These are phyloP conservation scores for Wickerhamiella qilinensis DNA, from an alignment of 805 yeast species.

Conservation along the genomic window DNA sequence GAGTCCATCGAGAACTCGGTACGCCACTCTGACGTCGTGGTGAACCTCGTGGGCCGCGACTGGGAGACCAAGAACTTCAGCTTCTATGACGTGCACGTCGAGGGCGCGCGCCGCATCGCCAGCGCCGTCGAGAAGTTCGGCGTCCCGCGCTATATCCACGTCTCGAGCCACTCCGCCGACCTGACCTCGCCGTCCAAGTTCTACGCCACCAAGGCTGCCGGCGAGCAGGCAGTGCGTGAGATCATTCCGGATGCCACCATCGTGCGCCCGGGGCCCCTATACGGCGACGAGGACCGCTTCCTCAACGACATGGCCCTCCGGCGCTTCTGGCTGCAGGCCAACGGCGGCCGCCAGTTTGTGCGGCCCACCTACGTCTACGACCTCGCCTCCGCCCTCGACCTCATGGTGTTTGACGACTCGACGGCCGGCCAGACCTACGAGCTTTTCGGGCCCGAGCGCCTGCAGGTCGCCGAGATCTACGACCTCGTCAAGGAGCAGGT, in stretches of 20 bases:
- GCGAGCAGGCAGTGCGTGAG: slow-evolving; percentile 55
- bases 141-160: slow-evolving; percentile 62
- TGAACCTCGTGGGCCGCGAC: slow-evolving; percentile 64
- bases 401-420: slow-evolving; percentile 65
- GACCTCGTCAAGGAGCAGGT: slow-evolving; percentile 53
- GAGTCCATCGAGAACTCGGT: slow-evolving; percentile 62
- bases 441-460: slow-evolving; percentile 54
- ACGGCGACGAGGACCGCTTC: slow-evolving; percentile 56
- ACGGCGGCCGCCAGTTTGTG: slow-evolving; percentile 43
- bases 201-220: slow-evolving; percentile 64
- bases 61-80: slow-evolving; percentile 62
- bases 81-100: slow-evolving; percentile 73
- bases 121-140: slow-evolving; percentile 52
- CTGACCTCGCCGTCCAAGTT: slow-evolving; percentile 51
- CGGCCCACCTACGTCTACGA: slow-evolving; percentile 65
- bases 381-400: slow-evolving; percentile 64
- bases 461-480: slow-evolving; percentile 46
- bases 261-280: slow-evolving; percentile 73
- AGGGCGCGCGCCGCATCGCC: slow-evolving; percentile 61
- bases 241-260: slow-evolving; percentile 62
- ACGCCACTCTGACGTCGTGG: slow-evolving; percentile 67
- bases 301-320: slow-evolving; percentile 42
- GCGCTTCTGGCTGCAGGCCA: slow-evolving; percentile 47
- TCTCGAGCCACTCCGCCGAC: slow-evolving; percentile 63
- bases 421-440: slow-evolving; percentile 66